Percentiles rank a stretch among this genome's conserved stretches.
Evolutionary conservation across 2,329 filamentous ascomycete species (phyloP).

Genomic region (Fusarium scirpi): DNA sequence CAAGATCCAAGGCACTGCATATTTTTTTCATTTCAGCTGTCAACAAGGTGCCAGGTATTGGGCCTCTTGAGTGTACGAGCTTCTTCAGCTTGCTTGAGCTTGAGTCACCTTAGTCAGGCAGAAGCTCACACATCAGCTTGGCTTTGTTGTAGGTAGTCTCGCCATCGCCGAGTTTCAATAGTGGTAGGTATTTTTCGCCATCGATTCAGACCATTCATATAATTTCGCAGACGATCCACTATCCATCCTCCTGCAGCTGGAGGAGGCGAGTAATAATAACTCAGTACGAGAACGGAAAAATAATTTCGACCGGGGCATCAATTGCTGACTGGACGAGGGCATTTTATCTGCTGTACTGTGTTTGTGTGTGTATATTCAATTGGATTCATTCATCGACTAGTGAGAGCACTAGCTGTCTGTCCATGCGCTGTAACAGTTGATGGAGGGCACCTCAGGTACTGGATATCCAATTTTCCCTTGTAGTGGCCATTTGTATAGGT

Average conservation of each 20-base stretch:
- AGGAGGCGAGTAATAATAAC: constrained; percentile 29
- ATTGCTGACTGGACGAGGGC: not conserved
- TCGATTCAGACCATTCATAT: constrained; percentile 15
- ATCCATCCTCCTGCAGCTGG: constrained; percentile 30
- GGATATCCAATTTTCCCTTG: not conserved
- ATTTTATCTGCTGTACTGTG: not conserved
- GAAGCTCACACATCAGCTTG: constrained; percentile 21
- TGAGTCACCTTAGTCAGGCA: constrained; percentile 27
- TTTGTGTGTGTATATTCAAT: not conserved
- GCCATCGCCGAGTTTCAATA: constrained; percentile 26
- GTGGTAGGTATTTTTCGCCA: constrained; percentile 23
- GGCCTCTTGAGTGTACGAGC: constrained; percentile 21
- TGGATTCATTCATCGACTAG: not conserved
- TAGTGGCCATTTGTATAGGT: not conserved
- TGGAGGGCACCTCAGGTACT: not conserved
- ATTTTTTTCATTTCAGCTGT: constrained; percentile 30
- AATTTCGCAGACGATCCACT: constrained; percentile 20
- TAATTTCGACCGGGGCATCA: constrained; percentile 8
- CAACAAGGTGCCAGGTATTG: constrained; percentile 2
- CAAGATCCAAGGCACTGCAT: constrained; percentile 24
- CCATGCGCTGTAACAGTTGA: not conserved
- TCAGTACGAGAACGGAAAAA: constrained; percentile 15
- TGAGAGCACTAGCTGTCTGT: not conserved
- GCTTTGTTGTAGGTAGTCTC: constrained; percentile 12
- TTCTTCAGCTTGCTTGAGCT: constrained; percentile 27